Conservation (phyloP, 78 protist species). For the Speleostelium caveatum region DNA sequence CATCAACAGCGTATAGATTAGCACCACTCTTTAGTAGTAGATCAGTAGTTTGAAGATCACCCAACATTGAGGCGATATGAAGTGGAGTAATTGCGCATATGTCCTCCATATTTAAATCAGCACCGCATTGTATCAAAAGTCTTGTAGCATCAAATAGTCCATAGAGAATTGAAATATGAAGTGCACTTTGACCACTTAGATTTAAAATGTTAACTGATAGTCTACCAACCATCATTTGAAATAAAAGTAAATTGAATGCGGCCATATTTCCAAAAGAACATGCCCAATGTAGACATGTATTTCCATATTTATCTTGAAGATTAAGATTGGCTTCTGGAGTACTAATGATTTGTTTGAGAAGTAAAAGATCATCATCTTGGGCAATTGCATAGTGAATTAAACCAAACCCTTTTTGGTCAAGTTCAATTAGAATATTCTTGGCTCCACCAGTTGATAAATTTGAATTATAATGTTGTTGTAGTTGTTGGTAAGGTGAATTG, state of each 20-base stretch:
- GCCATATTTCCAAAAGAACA: not conserved
- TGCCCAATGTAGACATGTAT: constrained; percentile 76
- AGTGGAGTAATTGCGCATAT: constrained; percentile 28
- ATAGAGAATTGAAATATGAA: constrained; percentile 19
- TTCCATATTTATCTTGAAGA: constrained; percentile 52
- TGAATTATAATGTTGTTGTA: not conserved
- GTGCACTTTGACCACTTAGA: constrained; percentile 32
- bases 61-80: constrained; percentile 9
- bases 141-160: constrained; percentile 10
- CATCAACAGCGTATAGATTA: constrained; percentile 37
- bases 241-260: not conserved
- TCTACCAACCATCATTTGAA: not conserved
- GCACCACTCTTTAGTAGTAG: constrained; percentile 9
- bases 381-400: constrained; percentile 7
- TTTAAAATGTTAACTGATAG: constrained; percentile 14
- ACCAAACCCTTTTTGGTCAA: not conserved
- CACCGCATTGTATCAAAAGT: constrained; percentile 14
- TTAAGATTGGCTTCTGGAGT: not conserved
- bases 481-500: constrained; percentile 8
- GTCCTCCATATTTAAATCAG: constrained; percentile 1
- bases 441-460: not conserved
- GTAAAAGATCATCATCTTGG: not conserved
- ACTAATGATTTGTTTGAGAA: not conserved
- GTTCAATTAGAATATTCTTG: not conserved
- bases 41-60: not conserved